These are phyloP conservation scores for Pseudogymnoascus sp. DNA, from an alignment of 2,329 filamentous ascomycete species.

Conservation along the genomic window DNA sequence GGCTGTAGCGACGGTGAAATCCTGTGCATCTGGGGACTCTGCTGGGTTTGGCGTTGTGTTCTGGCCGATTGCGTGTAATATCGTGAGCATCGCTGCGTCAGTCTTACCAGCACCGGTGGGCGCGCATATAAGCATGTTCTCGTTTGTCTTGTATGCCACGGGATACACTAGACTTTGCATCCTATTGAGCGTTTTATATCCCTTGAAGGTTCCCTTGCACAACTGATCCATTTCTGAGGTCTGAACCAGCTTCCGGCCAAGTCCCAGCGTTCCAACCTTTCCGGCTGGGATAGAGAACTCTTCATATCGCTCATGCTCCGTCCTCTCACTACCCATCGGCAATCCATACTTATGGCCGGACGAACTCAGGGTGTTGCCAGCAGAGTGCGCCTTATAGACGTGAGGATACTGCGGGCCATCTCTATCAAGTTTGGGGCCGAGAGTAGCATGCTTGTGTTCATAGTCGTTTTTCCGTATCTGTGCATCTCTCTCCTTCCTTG, in stretches of 20 bases:
- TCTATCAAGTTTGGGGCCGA: slow-evolving; percentile 64
- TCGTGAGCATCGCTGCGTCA: slow-evolving; percentile 93
- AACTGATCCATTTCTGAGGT: slow-evolving; percentile 82
- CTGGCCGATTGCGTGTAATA: slow-evolving; percentile 82
- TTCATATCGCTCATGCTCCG: slow-evolving; percentile 67
- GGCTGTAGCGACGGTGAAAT: slow-evolving; percentile 75
- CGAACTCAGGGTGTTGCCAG: slow-evolving; percentile 76
- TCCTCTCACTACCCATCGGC: slow-evolving; percentile 64
- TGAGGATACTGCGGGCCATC: slow-evolving; percentile 79
- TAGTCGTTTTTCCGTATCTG: slow-evolving; percentile 67
- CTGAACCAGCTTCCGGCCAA: slow-evolving; percentile 65
- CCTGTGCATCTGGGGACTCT: slow-evolving; percentile 61
- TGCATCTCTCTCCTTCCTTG: slow-evolving; percentile 69
- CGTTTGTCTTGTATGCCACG: slow-evolving; percentile 88
- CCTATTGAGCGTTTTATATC: slow-evolving; percentile 86
- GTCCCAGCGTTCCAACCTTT: slow-evolving; percentile 64
- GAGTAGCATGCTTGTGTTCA: slow-evolving; percentile 69
- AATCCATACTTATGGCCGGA: slow-evolving; percentile 76
- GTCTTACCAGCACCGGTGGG: slow-evolving; percentile 97
- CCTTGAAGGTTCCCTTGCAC: slow-evolving; percentile 84
- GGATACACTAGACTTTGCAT: slow-evolving; percentile 98
- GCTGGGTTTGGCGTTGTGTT: slow-evolving; percentile 74
- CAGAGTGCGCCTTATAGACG: slow-evolving; percentile 76
- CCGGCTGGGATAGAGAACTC: slow-evolving; percentile 82
- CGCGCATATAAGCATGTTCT: slow-evolving; percentile 98